These are phyloP conservation scores for Barnettozyma populi DNA, from an alignment of 805 yeast species.

Conservation along the genomic window DNA sequence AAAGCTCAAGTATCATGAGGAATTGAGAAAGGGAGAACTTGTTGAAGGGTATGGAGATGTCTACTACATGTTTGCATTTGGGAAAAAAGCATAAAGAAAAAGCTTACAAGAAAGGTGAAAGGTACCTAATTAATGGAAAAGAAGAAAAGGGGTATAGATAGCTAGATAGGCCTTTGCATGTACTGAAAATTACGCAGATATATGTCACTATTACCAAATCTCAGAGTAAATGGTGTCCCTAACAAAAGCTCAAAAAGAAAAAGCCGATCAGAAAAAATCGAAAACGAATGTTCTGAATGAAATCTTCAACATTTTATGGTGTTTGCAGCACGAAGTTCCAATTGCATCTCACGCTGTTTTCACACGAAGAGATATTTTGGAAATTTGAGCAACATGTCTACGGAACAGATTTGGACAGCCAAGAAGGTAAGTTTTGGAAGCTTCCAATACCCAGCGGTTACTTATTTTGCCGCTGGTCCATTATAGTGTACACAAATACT, in stretches of 20 bases:
- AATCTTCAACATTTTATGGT: conserved; percentile 12
- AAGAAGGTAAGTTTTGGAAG: conserved; percentile 18
- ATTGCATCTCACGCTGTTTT: conserved; percentile 5
- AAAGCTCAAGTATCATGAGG: conserved; percentile 18
- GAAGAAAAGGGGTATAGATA: neutral
- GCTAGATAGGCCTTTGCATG: neutral
- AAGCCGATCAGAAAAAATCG: neutral
- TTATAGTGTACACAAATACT: neutral
- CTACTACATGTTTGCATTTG: conserved; percentile 21
- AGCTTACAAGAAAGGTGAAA: neutral
- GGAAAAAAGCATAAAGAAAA: conserved; percentile 10
- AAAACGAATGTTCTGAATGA: neutral
- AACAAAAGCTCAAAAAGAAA: neutral
- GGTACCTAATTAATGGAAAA: neutral
- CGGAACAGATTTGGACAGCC: conserved; percentile 29
- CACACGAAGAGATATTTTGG: conserved; percentile 9
- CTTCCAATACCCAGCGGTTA: neutral
- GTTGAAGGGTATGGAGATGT: conserved; percentile 21
- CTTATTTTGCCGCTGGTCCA: neutral
- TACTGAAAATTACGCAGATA: conserved; percentile 2
- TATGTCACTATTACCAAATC: neutral
- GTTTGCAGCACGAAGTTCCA: conserved; percentile 12
- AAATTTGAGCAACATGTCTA: conserved; percentile 19
- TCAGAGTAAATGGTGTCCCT: conserved; percentile 13
- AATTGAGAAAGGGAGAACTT: conserved; percentile 14